Evolutionary conservation across 805 yeast species (phyloP).

Genomic region (Metschnikowia koreensis): DNA sequence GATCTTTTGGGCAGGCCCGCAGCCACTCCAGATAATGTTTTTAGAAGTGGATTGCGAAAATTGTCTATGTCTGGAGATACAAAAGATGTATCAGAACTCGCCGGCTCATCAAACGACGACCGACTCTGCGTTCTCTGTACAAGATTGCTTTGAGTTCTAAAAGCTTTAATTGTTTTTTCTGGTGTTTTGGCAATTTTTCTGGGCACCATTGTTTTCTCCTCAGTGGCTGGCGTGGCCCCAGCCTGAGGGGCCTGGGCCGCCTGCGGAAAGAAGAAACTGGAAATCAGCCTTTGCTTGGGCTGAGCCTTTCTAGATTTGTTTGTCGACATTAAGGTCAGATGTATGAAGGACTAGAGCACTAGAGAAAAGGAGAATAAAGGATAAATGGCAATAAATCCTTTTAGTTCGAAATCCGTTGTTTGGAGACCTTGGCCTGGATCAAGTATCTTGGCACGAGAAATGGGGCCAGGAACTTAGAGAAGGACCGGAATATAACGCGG

Average conservation of each 20-base stretch:
- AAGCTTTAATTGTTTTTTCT: slow-evolving; percentile 2
- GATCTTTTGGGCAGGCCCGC: slow-evolving; percentile 17
- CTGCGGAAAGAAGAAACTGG: slow-evolving; percentile 26
- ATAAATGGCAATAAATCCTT: neutral
- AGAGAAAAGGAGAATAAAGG: neutral
- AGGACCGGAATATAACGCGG: neutral
- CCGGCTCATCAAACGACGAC: slow-evolving; percentile 19
- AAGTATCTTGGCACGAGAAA: neutral
- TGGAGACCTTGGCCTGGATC: neutral
- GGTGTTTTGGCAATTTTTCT: slow-evolving; percentile 5
- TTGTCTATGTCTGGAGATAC: slow-evolving; percentile 39
- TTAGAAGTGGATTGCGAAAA: slow-evolving; percentile 33
- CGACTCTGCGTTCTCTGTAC: slow-evolving; percentile 10
- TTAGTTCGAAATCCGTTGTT: neutral
- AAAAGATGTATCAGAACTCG: slow-evolving; percentile 33
- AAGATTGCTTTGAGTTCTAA: slow-evolving; percentile 5
- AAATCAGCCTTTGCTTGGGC: slow-evolving; percentile 26
- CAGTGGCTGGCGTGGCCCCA: slow-evolving; percentile 2
- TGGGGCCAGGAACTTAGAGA: slow-evolving; percentile 1
- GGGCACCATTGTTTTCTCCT: slow-evolving; percentile 1
- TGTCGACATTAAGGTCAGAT: slow-evolving; percentile 6
- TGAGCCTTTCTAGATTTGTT: slow-evolving; percentile 13
- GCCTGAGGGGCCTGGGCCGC: slow-evolving; percentile 3
- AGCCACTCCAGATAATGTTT: slow-evolving; percentile 10
- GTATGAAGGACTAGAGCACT: neutral